Conservation (phyloP, 768 basidiomycete species). For the Sporobolomyces pararoseus region DNA sequence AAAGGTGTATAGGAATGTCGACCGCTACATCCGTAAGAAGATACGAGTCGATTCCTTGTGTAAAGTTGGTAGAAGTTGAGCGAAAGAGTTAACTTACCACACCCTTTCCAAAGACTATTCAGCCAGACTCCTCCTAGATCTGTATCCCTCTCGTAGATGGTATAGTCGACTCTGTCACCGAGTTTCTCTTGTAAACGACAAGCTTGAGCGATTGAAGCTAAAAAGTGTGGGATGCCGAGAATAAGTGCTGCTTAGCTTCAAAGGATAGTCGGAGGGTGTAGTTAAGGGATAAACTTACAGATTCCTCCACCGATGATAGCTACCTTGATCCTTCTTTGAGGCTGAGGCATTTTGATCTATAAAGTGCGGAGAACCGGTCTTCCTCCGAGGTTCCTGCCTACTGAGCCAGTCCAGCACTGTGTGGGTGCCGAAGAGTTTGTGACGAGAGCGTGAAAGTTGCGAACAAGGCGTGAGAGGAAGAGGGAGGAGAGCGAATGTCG, state of each 20-base stretch:
- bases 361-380: too few relatives aligned
- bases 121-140: constrained; percentile 37
- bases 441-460: too few relatives aligned
- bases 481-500: too few relatives aligned
- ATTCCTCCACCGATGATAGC: constrained; percentile 39
- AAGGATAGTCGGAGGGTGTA: background rate
- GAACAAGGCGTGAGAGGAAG: too few relatives aligned
- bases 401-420: too few relatives aligned
- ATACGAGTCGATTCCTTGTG: background rate
- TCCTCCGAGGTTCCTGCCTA: too few relatives aligned
- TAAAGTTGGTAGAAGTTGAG: background rate
- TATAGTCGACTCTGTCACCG: constrained; percentile 31
- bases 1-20: constrained; percentile 33
- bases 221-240: background rate
- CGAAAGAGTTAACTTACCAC: constrained; percentile 17
- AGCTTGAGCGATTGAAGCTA: constrained; percentile 42
- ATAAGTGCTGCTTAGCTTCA: background rate
- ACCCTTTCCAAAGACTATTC: constrained; percentile 33
- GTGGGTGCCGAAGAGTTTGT: too few relatives aligned
- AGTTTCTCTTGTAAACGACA: constrained; percentile 33
- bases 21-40: constrained; percentile 5
- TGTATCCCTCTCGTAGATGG: constrained; percentile 26
- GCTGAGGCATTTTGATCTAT: too few relatives aligned
- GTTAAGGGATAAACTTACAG: constrained; percentile 1
- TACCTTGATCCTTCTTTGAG: constrained; percentile 14